Conservation (phyloP, 1,139 yeast species). For the Williopsis jadinii region DNA sequence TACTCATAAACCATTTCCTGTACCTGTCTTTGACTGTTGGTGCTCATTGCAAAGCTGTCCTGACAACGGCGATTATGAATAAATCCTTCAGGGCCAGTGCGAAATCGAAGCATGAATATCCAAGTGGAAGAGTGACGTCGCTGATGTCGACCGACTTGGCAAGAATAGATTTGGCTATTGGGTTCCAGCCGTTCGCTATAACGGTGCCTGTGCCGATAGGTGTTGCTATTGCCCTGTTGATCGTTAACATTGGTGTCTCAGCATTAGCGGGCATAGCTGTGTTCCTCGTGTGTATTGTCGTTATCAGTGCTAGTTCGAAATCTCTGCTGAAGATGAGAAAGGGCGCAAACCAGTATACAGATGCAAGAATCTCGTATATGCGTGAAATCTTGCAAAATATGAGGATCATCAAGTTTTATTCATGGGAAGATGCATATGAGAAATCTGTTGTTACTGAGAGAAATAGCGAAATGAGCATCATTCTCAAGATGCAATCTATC, state of each 20-base stretch:
- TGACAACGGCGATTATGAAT: conserved; percentile 58
- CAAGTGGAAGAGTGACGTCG: conserved; percentile 66
- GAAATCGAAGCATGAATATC: conserved; percentile 50
- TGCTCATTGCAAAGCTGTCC: conserved; percentile 57
- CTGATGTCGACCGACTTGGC: conserved; percentile 75
- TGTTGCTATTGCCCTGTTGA: conserved; percentile 55
- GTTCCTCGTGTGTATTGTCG: conserved; percentile 30
- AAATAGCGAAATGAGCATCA: conserved; percentile 37
- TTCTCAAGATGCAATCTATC: conserved; percentile 43
- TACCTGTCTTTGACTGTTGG: conserved; percentile 59
- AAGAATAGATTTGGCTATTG: conserved; percentile 69
- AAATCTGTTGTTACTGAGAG: conserved; percentile 38
- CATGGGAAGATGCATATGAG: conserved; percentile 57
- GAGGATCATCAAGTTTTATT: conserved; percentile 47
- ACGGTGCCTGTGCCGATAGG: conserved; percentile 57
- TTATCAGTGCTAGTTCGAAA: conserved; percentile 30
- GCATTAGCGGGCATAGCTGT: conserved; percentile 63
- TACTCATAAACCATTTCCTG: conserved; percentile 57
- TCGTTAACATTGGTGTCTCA: conserved; percentile 66
- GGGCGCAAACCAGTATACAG: conserved; percentile 41
- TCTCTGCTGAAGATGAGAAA: conserved; percentile 37
- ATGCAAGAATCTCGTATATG: conserved; percentile 40
- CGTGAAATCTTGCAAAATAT: conserved; percentile 46
- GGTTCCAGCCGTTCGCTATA: conserved; percentile 60
- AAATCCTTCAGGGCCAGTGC: conserved; percentile 60